Evolutionary conservation across 805 yeast species (phyloP), one percentile per base, ranked within the genome.

Genomic region (Clavispora carvajalis): DNA sequence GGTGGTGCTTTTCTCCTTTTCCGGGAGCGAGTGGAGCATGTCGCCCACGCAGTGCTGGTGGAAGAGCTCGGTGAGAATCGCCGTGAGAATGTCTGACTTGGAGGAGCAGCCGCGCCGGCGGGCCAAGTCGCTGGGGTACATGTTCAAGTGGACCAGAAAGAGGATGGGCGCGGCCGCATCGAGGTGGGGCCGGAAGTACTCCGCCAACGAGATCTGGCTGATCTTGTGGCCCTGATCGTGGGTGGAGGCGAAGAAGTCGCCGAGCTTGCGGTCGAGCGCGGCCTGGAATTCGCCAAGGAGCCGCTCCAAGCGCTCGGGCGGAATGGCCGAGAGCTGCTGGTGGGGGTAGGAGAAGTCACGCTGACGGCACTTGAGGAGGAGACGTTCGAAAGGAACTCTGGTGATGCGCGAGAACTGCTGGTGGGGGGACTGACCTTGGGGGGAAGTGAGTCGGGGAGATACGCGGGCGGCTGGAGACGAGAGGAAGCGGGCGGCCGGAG

Each of bases 21-120:
- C n/a, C 15, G 13, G 33, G 4, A 24, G 22, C 11, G 12, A 7
- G 16, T 16, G 12, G 33, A 28, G 16, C 25, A n/a, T 23, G 12
- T 19, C 12, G 5, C 48, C 49, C n/a, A 49, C 34, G 41, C 47
- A 52, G 22, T 49, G 51, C 37, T 57, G 58, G 43, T 54, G 54
- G n/a, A 60, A 47, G 5, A 66, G 39, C 31, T 51, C 51, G 18
- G 50, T 45, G 7, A 64, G 43, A 5, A 63, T 46, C n/a, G 34
- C 34, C 7, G 50, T 40, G 3, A 61, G 19, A 7, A 62, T 40
- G 12, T 62, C 60, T 3, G 34, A 8, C 18, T 53, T 53, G 22
- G 22, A 12, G 11, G 26, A 4, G 41, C 19, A 25, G 13, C 26
- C 33, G 8, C 18, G 23, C 7, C 5, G n/a, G n/a, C 19, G 22